Percentiles rank a stretch among this genome's conserved stretches.
Conservation (phyloP, 352 stramenopile genomes). For the Globisporangium parvum region DNA sequence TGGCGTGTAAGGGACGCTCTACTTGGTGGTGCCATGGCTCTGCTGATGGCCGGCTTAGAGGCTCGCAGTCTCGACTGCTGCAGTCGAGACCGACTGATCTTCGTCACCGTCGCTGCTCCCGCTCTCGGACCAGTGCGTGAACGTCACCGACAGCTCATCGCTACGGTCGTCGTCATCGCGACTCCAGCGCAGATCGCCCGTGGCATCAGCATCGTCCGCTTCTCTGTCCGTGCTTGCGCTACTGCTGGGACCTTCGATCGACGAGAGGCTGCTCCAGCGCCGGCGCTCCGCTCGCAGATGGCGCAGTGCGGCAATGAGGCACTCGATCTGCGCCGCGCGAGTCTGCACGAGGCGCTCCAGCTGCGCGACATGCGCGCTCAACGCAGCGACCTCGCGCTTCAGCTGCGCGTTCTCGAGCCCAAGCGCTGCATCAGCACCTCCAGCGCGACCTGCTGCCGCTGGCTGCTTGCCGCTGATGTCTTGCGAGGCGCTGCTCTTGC, state of each 20-base stretch:
- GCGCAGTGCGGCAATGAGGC: conserved; percentile 1
- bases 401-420: conserved; percentile 4
- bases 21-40: background rate
- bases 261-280: conserved; percentile 8
- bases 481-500: background rate
- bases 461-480: no score
- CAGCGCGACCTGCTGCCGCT: background rate
- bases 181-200: no score
- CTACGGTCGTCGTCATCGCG: background rate
- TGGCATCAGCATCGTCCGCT: background rate
- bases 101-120: background rate
- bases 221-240: background rate
- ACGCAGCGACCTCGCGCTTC: conserved; percentile 2
- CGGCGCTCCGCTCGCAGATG: conserved; percentile 4
- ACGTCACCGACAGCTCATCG: conserved; percentile 3
- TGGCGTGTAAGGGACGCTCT: background rate
- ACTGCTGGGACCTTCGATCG: background rate
- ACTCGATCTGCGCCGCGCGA: conserved; percentile 7
- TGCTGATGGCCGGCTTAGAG: no score
- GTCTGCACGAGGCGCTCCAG: background rate
- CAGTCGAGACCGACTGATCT: background rate
- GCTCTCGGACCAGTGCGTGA: conserved; percentile 2
- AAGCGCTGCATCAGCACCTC: background rate
- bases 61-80: no score
- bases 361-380: background rate